Evolutionary conservation across 2,329 filamentous ascomycete species (phyloP), one percentile per base, ranked within the genome.

Genomic region (Cladosporium sp.): DNA sequence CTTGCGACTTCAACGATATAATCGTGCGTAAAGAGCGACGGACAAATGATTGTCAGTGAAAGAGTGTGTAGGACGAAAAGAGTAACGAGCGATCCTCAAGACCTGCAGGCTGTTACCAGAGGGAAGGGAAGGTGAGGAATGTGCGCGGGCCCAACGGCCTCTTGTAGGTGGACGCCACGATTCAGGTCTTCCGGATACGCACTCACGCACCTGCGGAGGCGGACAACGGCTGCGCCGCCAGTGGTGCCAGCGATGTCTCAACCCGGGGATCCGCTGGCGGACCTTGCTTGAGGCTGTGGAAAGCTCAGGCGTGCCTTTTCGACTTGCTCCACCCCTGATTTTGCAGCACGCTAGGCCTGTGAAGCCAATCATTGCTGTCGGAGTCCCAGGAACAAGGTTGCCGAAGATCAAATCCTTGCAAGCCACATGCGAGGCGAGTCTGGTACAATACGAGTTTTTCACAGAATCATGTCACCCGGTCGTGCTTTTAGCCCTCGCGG

Each of bases 131-230:
- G 43, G 33, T 32, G 48, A 43, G 48, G 48, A 50, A 43, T 50
- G 48, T 19, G 19, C 48, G 48, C 48, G 48, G 48, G 48, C 16
- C 40, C 32, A 14, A 50, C 48, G 32, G 48, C 11, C 37, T 50
- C 48, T 50, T 50, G 48, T 50, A 50, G 38, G 31, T 38, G 13
- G 35, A 97, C 85, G 93, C 93, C 60, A 96, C 93, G 59, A 84
- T 98, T 63, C 90, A 96, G 77, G 86, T 96, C 78, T 87, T 87
- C 82, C 93, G 98, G 83, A 85, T 82, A 70, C 98, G 97, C 85
- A 91, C 86, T 77, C 89, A 98, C 32, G 46, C 48, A 43, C 14
- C 14, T 43, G 40, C 32, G 48, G 48, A 50, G 48, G 40, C 37
- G 37, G 22, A 49, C 46, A n/a, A 43, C 37, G 40, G 48, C 48